Conservation (phyloP, 2,329 filamentous ascomycete genomes). For the Periconia sp. region DNA sequence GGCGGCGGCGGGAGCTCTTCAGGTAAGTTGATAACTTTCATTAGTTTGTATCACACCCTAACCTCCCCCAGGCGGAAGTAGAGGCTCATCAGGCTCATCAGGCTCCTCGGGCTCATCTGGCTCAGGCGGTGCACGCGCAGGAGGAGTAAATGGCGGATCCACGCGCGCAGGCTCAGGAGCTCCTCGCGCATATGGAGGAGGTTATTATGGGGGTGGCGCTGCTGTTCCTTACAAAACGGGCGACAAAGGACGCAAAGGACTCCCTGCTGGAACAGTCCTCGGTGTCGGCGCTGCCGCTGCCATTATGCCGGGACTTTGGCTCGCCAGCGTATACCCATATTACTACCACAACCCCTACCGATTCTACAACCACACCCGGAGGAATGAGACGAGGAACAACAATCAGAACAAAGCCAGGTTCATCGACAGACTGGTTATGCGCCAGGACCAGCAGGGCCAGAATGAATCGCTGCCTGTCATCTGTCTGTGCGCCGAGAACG, state of each 20-base stretch:
- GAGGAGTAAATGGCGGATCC: conserved; percentile 38
- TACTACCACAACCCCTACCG: conserved; percentile 60
- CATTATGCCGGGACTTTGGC: conserved; percentile 68
- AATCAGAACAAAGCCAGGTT: conserved; percentile 22
- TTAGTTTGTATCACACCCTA: not conserved
- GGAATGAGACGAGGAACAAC: conserved; percentile 36
- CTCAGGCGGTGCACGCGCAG: conserved; percentile 20
- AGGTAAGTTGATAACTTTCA: not conserved
- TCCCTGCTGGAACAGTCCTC: conserved; percentile 54
- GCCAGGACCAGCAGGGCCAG: conserved; percentile 47
- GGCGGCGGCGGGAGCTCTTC: conserved; percentile 15
- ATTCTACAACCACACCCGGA: conserved; percentile 24
- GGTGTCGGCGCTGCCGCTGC: conserved; percentile 49
- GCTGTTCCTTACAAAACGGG: conserved; percentile 63
- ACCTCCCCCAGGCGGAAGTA: conserved; percentile 15
- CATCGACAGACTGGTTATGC: conserved; percentile 28
- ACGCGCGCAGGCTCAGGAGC: conserved; percentile 62
- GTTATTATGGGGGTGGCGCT: conserved; percentile 66
- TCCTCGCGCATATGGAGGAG: conserved; percentile 60
- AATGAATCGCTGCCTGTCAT: conserved; percentile 63
- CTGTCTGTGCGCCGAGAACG: conserved; percentile 62
- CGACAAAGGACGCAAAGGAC: conserved; percentile 48
- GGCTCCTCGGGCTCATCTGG: conserved; percentile 12
- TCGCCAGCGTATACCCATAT: conserved; percentile 65
- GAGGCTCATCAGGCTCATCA: conserved; percentile 8